Base-by-base conservation (phyloP, 345 rosid genomes). In the Heritiera littoralis region DNA sequence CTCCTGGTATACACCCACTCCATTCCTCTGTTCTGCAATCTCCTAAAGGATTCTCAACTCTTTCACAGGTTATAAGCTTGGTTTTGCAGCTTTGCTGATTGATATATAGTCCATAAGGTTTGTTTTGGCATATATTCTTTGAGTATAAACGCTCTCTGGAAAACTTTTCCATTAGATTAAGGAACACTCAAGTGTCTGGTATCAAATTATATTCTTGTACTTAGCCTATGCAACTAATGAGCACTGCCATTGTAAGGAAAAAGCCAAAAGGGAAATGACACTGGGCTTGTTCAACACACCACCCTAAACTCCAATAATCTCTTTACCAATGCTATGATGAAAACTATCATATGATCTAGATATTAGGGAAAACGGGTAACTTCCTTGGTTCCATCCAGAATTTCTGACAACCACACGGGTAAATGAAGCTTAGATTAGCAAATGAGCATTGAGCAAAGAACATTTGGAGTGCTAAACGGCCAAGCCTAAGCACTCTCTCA, bases 1-100 rank as follows among this genome's bases (percentile, higher is more conserved):
- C 91, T 87, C 70, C 30, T 85, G 0, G 89, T 82, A 61, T 86
- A 80, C 3, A 85, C 63, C 92, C 90, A 87, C n/a, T 90, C 93
- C 92, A 86, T 88, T 79, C 32, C 45, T 28, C 45, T n/a, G 20
- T n/a, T 56, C 38, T 9, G 28, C 23, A 69, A 17, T 52, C 74
- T 35, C 3, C 28, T 48, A 5, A 41, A 17, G 60, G 48, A 4
- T 28, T 46, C 18, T 23, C 23, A 17, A 69, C 30, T 12, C 38
- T 70, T 59, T 13, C 14, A 28, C 35, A 45, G 49, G 60, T 60
- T 41, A 18, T 48, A 55, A 75, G 49, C 52, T 67, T n/a, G 65
- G n/a, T 32, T 38, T 15, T n/a, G 12, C 30, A 18, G 18, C 35
- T n/a, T 67, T 43, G 14, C 18, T 66, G 0, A 40, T n/a, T 48